Conservation (phyloP, 371 early-diverging fungal genomes). For the Apophysomyces variabilis region DNA sequence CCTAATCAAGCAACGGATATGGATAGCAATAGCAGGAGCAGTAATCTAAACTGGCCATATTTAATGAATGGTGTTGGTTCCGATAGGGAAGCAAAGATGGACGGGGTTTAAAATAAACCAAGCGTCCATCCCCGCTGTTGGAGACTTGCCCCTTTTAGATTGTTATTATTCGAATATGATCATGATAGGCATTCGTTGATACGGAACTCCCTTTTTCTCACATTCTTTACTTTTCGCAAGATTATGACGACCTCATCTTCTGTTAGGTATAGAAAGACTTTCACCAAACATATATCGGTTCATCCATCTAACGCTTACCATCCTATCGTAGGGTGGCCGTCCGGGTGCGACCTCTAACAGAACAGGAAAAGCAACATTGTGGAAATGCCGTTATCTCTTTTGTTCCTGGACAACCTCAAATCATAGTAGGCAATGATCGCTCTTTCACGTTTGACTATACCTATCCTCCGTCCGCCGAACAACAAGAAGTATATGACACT, state of each 20-base stretch:
- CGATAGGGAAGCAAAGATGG: not conserved
- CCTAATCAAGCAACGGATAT: not conserved
- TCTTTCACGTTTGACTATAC: constrained; percentile 80
- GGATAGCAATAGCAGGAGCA: not conserved
- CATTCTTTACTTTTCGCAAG: constrained; percentile 10
- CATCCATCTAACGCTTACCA: not conserved
- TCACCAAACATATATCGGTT: not conserved
- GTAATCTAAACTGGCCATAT: constrained; percentile 3
- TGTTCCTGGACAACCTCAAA: constrained; percentile 52
- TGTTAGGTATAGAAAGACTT: constrained; percentile 5
- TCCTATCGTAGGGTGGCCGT: constrained; percentile 14
- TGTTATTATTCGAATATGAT: constrained; percentile 8
- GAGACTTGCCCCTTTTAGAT: constrained; percentile 10
- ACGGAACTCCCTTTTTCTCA: constrained; percentile 12
- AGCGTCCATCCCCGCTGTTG: constrained; percentile 8
- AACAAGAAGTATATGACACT: constrained; percentile 65
- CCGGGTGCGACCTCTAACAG: constrained; percentile 16
- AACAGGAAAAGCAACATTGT: constrained; percentile 10
- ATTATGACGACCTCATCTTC: constrained; percentile 32
- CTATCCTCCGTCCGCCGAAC: constrained; percentile 65
- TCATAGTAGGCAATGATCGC: constrained; percentile 52
- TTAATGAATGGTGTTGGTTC: not conserved
- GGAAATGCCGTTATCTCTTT: constrained; percentile 18
- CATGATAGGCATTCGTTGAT: constrained; percentile 7
- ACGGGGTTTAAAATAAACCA: not conserved